Conservation (phyloP, 129 eudicot species). For the Artemisia tridentata region DNA sequence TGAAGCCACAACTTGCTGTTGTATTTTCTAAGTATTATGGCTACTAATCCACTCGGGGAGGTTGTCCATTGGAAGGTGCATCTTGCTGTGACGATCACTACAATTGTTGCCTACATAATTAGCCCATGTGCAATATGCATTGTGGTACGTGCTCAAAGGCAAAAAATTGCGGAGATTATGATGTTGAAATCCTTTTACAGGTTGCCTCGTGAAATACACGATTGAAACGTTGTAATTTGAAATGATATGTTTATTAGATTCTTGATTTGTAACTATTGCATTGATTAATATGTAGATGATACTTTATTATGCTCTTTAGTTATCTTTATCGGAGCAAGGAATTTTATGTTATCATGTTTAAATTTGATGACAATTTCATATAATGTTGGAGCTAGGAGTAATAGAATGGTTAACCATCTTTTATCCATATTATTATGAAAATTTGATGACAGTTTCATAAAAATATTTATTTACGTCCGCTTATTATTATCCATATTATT, state of each 20-base stretch:
- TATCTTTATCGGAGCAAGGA: background rate
- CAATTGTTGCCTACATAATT: slow-evolving; percentile 90
- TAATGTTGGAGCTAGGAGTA: no score
- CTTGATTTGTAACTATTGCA: slow-evolving; percentile 19
- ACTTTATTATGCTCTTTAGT: background rate
- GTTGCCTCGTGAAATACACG: slow-evolving; percentile 6
- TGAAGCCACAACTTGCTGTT: slow-evolving; percentile 75
- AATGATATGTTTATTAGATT: slow-evolving; percentile 18
- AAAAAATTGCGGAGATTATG: background rate
- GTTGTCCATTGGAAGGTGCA: slow-evolving; percentile 84
- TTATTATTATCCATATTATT: no score
- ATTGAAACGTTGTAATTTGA: slow-evolving; percentile 1
- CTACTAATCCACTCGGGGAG: slow-evolving; percentile 79
- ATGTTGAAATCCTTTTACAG: background rate
- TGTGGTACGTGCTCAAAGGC: slow-evolving; percentile 73
- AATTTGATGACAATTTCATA: no score
- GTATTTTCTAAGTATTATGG: slow-evolving; percentile 53
- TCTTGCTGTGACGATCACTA: slow-evolving; percentile 81
- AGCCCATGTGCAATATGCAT: slow-evolving; percentile 62
- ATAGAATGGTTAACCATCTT: no score
- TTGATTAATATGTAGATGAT: slow-evolving; percentile 1
- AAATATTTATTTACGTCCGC: no score
- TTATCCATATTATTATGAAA: no score
- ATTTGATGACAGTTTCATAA: no score
- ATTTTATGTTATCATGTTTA: background rate